Evolutionary conservation across 1,284 basidiomycete species (phyloP), one percentile per base, ranked within the genome.

Genomic region (Ceratobasidium sp.): DNA sequence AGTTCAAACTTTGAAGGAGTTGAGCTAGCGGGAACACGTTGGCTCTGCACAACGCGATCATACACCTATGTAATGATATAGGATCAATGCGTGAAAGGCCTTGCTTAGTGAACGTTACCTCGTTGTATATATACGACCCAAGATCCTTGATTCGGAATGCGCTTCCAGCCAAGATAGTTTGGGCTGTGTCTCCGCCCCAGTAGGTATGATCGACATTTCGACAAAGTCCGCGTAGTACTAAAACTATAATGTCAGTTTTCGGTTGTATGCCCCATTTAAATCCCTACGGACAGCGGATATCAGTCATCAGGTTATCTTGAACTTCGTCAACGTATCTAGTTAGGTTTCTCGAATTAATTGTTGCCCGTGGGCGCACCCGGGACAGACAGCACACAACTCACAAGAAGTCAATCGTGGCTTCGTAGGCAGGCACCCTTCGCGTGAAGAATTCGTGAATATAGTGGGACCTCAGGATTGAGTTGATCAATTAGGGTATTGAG

Each of bases 181-280:
- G 90, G 0, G 91, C 90, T 0, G 91, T 92, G 76, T 92, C 90
- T 0, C 90, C 91, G 0, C 90, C 90, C 88, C 88, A 92, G 76
- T 92, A 91, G 21, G 89, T 79, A 0, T 90, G 89, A 58, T 88
- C 80, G 0, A 86, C 83, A 76, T 91, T 90, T 14, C 78, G 78
- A 75, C 88, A 91, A 1, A 91, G 77, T 0, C 78, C 80, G 12
- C 88, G 81, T 51, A 92, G 78, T 0, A 92, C 90, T 91, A 56
- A 12, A 49, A 30, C 11, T 21, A 23, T 21, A 11, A 16, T 49
- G 6, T 33, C 16, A 58, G 8, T n/a, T 14, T 46, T 44, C 1
- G 2, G 23, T 62, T 12, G 1, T 33, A 11, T 16, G 40, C 9
- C 2, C 33, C 4, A 12, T 6, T 12, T 1, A 6, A 6, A 16